Conservation (phyloP, 768 basidiomycete genomes). For the Pleurotus sapidus region DNA sequence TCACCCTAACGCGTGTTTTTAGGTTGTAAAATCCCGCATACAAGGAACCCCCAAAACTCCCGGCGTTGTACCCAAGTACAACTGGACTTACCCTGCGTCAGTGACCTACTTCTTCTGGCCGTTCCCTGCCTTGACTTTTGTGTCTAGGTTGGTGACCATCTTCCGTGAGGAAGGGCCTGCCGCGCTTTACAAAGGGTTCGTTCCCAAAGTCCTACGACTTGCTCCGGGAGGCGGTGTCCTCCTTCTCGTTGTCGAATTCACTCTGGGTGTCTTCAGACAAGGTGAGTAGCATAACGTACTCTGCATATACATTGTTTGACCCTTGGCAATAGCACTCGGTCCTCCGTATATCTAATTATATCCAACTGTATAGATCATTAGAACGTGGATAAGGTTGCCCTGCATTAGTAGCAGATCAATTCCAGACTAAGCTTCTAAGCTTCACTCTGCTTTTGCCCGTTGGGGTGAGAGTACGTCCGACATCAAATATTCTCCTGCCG, state of each 20-base stretch:
- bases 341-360: slow-evolving; percentile 46
- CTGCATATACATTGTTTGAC: not conserved
- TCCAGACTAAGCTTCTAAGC: not conserved
- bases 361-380: not conserved
- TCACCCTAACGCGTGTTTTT: slow-evolving; percentile 7
- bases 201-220: slow-evolving; percentile 91
- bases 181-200: slow-evolving; percentile 93
- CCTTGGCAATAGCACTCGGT: slow-evolving; percentile 37
- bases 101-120: not conserved
- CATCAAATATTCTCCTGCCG: slow-evolving; percentile 71
- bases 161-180: slow-evolving; percentile 82
- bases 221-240: slow-evolving; percentile 96
- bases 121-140: not conserved
- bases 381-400: not conserved
- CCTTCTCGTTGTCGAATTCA: slow-evolving; percentile 90
- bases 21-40: slow-evolving; percentile 97
- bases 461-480: slow-evolving; percentile 22
- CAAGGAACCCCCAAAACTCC: slow-evolving; percentile 68
- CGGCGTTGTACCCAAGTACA: slow-evolving; percentile 82
- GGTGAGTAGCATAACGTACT: slow-evolving; percentile 35
- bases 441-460: not conserved
- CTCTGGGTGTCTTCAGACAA: slow-evolving; percentile 71
- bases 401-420: too few species aligned
- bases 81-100: slow-evolving; percentile 89
- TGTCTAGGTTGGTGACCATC: slow-evolving; percentile 56